Conservation (phyloP, 2,329 filamentous ascomycete species). For the Meredithiella fracta region DNA sequence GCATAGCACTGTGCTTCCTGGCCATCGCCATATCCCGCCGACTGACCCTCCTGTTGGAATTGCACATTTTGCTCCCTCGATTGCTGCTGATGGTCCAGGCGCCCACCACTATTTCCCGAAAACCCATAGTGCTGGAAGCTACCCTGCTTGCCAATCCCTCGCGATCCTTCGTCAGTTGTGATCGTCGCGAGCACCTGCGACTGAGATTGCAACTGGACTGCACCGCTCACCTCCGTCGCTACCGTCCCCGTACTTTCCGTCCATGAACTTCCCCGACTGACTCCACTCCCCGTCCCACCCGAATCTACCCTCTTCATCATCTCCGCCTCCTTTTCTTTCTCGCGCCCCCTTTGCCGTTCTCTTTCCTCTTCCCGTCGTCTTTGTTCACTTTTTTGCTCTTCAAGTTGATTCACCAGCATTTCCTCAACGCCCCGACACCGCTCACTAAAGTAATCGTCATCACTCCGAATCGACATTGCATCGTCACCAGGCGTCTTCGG, state of each 20-base stretch:
- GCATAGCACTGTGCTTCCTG: neutral
- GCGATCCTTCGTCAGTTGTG: no score
- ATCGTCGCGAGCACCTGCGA: neutral
- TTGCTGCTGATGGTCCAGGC: no score
- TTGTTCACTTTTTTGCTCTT: neutral
- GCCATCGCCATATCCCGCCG: neutral
- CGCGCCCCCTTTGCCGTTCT: neutral
- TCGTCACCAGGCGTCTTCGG: neutral
- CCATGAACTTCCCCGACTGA: neutral
- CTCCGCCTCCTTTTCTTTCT: neutral
- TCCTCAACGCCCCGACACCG: neutral
- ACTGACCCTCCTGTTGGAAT: no score
- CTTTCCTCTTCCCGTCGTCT: neutral
- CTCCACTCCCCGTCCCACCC: no score
- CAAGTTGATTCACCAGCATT: neutral
- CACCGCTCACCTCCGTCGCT: neutral
- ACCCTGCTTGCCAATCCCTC: no score
- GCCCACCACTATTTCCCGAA: no score
- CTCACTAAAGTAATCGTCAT: conserved; percentile 1
- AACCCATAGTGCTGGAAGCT: no score
- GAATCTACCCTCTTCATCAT: no score
- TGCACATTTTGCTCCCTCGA: no score
- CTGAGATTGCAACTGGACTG: neutral
- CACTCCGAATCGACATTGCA: neutral
- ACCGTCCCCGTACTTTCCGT: neutral